These are phyloP conservation scores for Xanthoparmelia taractica DNA, from an alignment of 495 filamentous ascomycete genomes.

Conservation along the genomic window DNA sequence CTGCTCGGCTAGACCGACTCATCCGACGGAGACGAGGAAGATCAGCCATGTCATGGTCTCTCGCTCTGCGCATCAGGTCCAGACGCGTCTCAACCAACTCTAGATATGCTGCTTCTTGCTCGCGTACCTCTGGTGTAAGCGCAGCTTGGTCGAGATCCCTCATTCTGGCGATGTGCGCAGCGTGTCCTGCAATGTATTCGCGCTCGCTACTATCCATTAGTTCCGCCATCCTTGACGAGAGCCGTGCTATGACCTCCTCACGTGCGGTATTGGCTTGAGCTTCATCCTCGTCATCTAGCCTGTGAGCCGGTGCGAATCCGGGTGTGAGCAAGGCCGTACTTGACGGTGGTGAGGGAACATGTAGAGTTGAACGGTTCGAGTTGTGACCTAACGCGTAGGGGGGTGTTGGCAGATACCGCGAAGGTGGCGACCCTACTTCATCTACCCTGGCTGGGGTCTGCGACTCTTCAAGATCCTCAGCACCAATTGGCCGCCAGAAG, in stretches of 20 bases:
- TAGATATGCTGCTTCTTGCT: conserved; percentile 17
- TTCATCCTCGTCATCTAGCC: conserved; percentile 22
- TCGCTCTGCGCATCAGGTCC: conserved; percentile 12
- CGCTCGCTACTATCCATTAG: conserved; percentile 13
- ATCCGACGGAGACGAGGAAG: conserved; percentile 23
- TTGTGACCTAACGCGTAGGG: conserved; percentile 28
- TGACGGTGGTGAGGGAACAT: conserved; percentile 21
- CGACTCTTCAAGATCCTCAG: background rate
- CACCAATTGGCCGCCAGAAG: background rate
- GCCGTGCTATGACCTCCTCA: conserved; percentile 10
- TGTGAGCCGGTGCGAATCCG: conserved; percentile 41
- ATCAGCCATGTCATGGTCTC: conserved; percentile 14
- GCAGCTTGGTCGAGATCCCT: conserved; percentile 10
- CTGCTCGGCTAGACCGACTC: conserved; percentile 9
- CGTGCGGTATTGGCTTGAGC: conserved; percentile 8
- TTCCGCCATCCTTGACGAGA: conserved; percentile 14
- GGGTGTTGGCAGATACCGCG: conserved; percentile 27
- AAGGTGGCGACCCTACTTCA: conserved; percentile 9
- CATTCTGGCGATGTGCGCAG: conserved; percentile 17
- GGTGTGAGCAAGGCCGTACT: conserved; percentile 35
- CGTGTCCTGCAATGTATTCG: conserved; percentile 11
- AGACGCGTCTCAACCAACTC: conserved; percentile 14
- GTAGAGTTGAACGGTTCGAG: conserved; percentile 26
- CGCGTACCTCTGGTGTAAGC: conserved; percentile 17
- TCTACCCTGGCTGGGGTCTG: background rate